Base-by-base conservation (phyloP, 2,329 filamentous ascomycete genomes). In the Thelonectria rubi region DNA sequence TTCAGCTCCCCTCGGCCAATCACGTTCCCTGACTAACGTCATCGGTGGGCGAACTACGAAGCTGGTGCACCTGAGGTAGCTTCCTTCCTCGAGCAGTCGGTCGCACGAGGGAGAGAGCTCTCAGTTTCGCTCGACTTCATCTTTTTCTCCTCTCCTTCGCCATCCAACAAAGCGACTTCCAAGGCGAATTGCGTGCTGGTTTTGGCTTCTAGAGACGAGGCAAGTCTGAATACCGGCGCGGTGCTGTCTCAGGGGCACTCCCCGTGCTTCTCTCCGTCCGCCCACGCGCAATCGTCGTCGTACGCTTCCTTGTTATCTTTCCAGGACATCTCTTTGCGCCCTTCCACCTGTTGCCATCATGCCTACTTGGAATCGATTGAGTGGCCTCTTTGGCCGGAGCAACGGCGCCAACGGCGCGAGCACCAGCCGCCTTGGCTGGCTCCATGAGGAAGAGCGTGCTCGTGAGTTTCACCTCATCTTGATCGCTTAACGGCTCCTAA, bases 361-460 rank as follows among this genome's bases (percentile, higher is more conserved):
- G 70, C 40, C 52, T 24, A 63, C 69, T 52, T 77, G 75, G 76
- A 66, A 61, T 21, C 72, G 71, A 46, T 61, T 75, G 64, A 76
- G 74, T 62, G 67, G 71, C 50, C 57, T 76, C 46, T 69, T 78
- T 46, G 69, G 70, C 58, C 65, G 68, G 32, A 59, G 55, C 26
- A 62, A 67, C 32, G 53, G 55, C 15, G 37, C 61, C 54, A 67
- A 70, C 54, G 66, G 63, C 21, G 51, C 52, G 14, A 68, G 60
- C 60, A 58, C 68, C 37, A 59, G 64, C 30, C 72, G 70, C 11
- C 76, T 75, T 52, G 73, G 74, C 24, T 78, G 78, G 69, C 69
- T 80, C 48, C 76, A 77, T 20, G 79, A 82, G 64, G 80, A 82
- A 51, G 79, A 80, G 62, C 76, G 76, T 65, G 77, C 80, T 58